Base-by-base conservation (phyloP, 768 basidiomycete genomes). In the Cyclocybe aegerita region DNA sequence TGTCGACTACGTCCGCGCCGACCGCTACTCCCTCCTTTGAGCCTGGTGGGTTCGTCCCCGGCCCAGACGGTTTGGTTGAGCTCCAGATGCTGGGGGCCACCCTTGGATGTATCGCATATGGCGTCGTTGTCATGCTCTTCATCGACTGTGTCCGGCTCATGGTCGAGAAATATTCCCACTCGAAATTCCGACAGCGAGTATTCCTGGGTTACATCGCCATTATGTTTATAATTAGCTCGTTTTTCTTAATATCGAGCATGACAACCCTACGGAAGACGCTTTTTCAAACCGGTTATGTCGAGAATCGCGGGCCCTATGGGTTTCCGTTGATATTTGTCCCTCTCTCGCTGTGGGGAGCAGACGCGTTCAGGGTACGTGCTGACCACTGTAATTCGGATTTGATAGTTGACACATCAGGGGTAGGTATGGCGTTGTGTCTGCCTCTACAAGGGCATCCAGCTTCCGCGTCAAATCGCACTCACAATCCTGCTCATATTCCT, bases 361-460 rank as follows among this genome's bases (percentile, higher is more conserved):
- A 59, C 39, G 54, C 49, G 7, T 54, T 59, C 30, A 59, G 55
- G 58, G 58, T 56, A 17, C 43, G 58, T 41, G 1, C 17, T 32
- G 8, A 37, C 15, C 40, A 11, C 44, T 14, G 2, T 34, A 4
- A 2, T 30, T 1, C 2, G 15, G 2, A 39, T 5, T 39, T 37
- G 9, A 10, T 29, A 17, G 10, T 32, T 43, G 4, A 17, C 10
- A 17, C 9, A 30, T 39, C 10, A 9, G 15, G 16, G 9, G 16
- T 34, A 59, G 58, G 45, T 53, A 14, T 59, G 58, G 58, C 52
- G 58, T 2, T 59, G 58, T 36, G 30, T 46, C 2, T 23, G 51
- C 3, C 12, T 59, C 17, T 59, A 59, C 42, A 17, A 31, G 12
- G 52, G 46, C 7, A 38, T 59, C 10, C 43, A 39, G 0, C 41